Base-by-base conservation (phyloP, 2,329 filamentous ascomycete genomes). In the Arthrobotrys entomopaga region DNA sequence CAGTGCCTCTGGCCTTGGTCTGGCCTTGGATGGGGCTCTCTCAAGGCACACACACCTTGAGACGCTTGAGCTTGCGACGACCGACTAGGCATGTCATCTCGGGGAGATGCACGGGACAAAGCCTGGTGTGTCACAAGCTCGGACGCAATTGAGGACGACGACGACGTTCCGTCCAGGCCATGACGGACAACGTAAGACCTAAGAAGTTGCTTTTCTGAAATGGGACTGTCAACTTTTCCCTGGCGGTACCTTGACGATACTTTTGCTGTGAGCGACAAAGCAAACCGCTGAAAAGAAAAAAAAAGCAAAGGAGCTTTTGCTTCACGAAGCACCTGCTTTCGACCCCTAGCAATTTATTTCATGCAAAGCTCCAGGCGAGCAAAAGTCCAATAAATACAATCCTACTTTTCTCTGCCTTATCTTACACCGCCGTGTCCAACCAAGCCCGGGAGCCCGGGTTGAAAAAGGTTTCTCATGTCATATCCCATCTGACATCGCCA, bases 21-120 rank as follows among this genome's bases (percentile, higher is more conserved):
- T 48, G 65, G 34, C 38, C 49, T 54, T 40, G 22, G 26, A 54
- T 42, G 60, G 61, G 70, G 57, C 58, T 22, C n/a, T 29, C 69
- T 63, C 69, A 74, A 66, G 63, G 67, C 67, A 64, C 60, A 71
- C 66, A 58, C 48, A 54, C 19, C 22, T 19, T 34, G n/a, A 16
- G 20, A 15, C 3, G 15, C 3, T 57, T 22, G 19, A 19, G 42
- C 57, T 63, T 69, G 65, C 65, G 59, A 64, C 26, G n/a, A 19
- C 63, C 5, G 13, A 13, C 42, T 53, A 29, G 24, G n/a, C 40
- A 56, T 56, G 38, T n/a, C n/a, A 19, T 67, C 43, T 54, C 54
- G 46, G 54, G 70, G 58, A 34, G 29, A 34, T 34, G 29, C 29
- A 34, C 22, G 53, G 70, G 63, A 53, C 16, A 46, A 38, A 50